A percentile compares a stretch with the other conserved stretches of the same genome.
These are phyloP conservation scores for Aspergillus hortae DNA, from an alignment of 2,329 filamentous ascomycete species.

Conservation along the genomic window DNA sequence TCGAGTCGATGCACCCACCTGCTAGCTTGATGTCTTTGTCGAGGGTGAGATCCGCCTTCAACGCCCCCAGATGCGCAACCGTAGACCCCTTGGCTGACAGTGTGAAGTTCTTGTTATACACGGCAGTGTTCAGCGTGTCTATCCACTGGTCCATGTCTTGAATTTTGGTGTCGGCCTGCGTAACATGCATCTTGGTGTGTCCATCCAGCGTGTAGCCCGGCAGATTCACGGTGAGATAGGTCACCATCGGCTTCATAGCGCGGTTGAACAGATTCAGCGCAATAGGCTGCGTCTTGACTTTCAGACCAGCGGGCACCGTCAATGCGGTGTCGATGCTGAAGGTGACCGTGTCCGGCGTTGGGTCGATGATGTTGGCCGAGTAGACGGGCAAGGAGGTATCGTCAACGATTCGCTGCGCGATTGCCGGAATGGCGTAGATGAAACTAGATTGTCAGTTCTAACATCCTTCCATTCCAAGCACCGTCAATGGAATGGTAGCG, in stretches of 20 bases:
- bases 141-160: constrained; percentile 40
- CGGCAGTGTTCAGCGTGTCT: constrained; percentile 39
- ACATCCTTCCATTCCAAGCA: neutral
- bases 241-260: constrained; percentile 22
- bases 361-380: constrained; percentile 17
- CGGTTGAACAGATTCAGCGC: constrained; percentile 43
- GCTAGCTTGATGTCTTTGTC: constrained; percentile 43
- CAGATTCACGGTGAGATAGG: constrained; percentile 15
- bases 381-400: constrained; percentile 20
- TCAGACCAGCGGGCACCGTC: constrained; percentile 14
- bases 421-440: constrained; percentile 19
- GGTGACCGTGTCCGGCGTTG: constrained; percentile 14
- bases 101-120: constrained; percentile 34
- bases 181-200: constrained; percentile 32
- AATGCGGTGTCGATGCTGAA: constrained; percentile 20
- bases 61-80: constrained; percentile 37
- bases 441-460: constrained; percentile 13
- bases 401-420: constrained; percentile 21
- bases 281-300: constrained; percentile 29
- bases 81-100: constrained; percentile 40
- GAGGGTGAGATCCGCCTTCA: constrained; percentile 37
- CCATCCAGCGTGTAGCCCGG: constrained; percentile 17
- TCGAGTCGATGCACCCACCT: constrained; percentile 13
- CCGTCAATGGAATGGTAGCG: neutral
- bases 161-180: constrained; percentile 34